Conservation (phyloP, 2,329 filamentous ascomycete genomes). For the Arthrobotrys pseudoclavata region DNA sequence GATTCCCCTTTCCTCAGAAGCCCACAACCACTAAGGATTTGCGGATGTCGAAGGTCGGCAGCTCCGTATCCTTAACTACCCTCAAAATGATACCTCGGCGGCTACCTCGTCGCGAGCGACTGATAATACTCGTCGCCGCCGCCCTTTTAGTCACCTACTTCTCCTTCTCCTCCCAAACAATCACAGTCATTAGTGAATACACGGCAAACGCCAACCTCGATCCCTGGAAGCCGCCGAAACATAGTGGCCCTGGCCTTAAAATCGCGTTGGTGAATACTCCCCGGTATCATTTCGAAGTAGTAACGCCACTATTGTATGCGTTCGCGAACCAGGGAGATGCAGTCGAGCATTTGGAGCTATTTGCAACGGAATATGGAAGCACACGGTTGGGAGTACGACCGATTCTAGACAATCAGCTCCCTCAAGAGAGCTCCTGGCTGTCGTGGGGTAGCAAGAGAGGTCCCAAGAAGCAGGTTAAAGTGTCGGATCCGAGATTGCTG, state of each 20-base stretch:
- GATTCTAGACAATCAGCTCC: conserved; percentile 52
- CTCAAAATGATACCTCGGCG: conserved; percentile 45
- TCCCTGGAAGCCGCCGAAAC: conserved; percentile 53
- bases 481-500: conserved; percentile 45
- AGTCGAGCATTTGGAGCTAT: conserved; percentile 53
- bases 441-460: conserved; percentile 16
- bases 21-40: background rate
- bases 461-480: conserved; percentile 18
- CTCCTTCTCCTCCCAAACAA: conserved; percentile 34
- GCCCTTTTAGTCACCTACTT: conserved; percentile 21
- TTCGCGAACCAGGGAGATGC: conserved; percentile 55
- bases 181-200: conserved; percentile 13
- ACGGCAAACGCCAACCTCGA: conserved; percentile 39
- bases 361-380: conserved; percentile 56
- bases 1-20: background rate
- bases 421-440: conserved; percentile 44
- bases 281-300: conserved; percentile 59
- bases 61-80: conserved; percentile 14
- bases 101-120: conserved; percentile 41
- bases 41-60: conserved; percentile 31
- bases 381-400: conserved; percentile 57
- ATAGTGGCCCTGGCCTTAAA: conserved; percentile 50
- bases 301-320: conserved; percentile 50
- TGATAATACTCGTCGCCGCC: conserved; percentile 38
- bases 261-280: conserved; percentile 58